Conservation (phyloP, 345 rosid species). For the Melastoma malabathricum region DNA sequence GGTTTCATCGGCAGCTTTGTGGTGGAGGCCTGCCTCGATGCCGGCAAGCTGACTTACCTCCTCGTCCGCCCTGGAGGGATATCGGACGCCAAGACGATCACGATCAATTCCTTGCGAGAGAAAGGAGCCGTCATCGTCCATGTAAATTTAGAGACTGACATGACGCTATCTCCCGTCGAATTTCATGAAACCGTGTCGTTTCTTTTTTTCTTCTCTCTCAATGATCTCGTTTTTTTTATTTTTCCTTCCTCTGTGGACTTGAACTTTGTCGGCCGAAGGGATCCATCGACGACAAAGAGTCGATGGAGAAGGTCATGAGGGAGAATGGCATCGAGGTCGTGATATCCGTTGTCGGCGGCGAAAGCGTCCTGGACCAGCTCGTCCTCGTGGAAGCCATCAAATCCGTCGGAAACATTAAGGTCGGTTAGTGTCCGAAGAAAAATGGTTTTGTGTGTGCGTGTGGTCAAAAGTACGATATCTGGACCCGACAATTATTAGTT, state of each 20-base stretch:
- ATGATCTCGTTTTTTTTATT: neutral
- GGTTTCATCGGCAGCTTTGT: constrained; percentile 51
- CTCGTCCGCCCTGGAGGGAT: constrained; percentile 21
- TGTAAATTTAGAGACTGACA: constrained; percentile 8
- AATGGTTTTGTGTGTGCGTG: too few species aligned
- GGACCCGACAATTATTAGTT: too few species aligned
- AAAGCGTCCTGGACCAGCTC: constrained; percentile 23
- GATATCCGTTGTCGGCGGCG: constrained; percentile 42
- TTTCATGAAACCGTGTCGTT: neutral
- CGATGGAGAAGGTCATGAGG: constrained; percentile 38
- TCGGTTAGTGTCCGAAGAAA: constrained; percentile 3
- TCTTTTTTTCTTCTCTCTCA: too few species aligned
- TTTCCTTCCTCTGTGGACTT: neutral
- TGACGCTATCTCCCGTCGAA: too few species aligned
- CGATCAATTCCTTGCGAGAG: constrained; percentile 19
- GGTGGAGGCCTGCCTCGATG: constrained; percentile 35
- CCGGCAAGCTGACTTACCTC: constrained; percentile 37
- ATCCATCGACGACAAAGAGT: constrained; percentile 15
- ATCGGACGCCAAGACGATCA: constrained; percentile 11
- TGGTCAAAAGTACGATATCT: too few species aligned
- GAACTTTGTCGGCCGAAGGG: constrained; percentile 20
- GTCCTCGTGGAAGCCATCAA: constrained; percentile 31
- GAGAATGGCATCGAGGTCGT: constrained; percentile 43
- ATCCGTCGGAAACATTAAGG: constrained; percentile 45
- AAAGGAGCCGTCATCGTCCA: constrained; percentile 37